These are phyloP conservation scores for Picochlorum sp. DNA, from an alignment of 139 green algal genomes.

Conservation along the genomic window DNA sequence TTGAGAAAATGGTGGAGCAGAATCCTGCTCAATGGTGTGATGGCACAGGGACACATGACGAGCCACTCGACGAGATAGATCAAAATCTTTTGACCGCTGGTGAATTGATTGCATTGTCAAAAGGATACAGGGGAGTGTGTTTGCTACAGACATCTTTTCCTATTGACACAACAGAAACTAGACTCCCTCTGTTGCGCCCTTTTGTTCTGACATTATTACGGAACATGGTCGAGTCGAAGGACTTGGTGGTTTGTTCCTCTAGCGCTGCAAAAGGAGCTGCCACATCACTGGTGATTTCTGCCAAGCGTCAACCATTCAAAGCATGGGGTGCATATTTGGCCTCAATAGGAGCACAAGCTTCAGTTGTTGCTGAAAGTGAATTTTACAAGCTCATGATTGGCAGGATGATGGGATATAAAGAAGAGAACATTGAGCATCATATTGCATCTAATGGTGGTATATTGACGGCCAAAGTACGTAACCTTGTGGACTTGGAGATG, in stretches of 20 bases:
- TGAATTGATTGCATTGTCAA: constrained; percentile 38
- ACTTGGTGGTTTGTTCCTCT: constrained; percentile 12
- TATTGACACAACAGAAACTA: not conserved
- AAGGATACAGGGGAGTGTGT: constrained; percentile 24
- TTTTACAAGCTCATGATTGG: constrained; percentile 59
- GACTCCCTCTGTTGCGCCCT: constrained; percentile 32
- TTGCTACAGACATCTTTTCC: constrained; percentile 47
- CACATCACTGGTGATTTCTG: constrained; percentile 33
- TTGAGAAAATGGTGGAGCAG: constrained; percentile 7
- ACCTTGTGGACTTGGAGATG: constrained; percentile 43
- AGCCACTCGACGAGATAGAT: not conserved
- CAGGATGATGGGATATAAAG: constrained; percentile 43
- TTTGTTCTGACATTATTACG: constrained; percentile 36
- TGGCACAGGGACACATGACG: constrained; percentile 27
- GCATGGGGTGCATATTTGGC: constrained; percentile 40
- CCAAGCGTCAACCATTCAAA: constrained; percentile 41
- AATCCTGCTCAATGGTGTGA: constrained; percentile 31
- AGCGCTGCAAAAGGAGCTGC: constrained; percentile 16
- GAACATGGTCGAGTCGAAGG: constrained; percentile 12
- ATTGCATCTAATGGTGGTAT: constrained; percentile 8
- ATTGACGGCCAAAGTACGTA: constrained; percentile 25
- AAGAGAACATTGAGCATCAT: constrained; percentile 43
- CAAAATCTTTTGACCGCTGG: constrained; percentile 35
- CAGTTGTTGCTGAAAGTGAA: constrained; percentile 44
- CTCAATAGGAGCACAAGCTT: constrained; percentile 34